These are phyloP conservation scores for Podila horticola DNA, from an alignment of 192 early-diverging fungal species.

Conservation along the genomic window DNA sequence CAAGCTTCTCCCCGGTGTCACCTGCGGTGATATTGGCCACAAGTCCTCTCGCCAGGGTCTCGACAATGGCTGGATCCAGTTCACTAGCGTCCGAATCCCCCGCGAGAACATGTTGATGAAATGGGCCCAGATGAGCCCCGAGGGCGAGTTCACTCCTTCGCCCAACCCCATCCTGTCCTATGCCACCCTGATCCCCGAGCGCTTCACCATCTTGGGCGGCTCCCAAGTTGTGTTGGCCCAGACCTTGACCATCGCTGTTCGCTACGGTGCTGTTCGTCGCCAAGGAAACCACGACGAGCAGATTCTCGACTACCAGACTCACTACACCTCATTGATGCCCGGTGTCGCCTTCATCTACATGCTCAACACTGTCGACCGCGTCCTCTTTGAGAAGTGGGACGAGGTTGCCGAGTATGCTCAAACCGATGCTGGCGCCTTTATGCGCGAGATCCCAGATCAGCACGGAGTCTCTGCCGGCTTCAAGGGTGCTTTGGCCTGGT, in stretches of 20 bases:
- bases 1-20: conserved; percentile 59
- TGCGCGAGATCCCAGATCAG: conserved; percentile 63
- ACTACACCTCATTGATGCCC: conserved; percentile 68
- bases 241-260: conserved; percentile 66
- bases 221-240: conserved; percentile 56
- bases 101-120: conserved; percentile 66
- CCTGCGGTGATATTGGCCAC: conserved; percentile 68
- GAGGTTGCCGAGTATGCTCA: conserved; percentile 54
- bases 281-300: conserved; percentile 71
- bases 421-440: conserved; percentile 56
- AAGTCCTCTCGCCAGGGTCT: conserved; percentile 70
- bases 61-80: conserved; percentile 79
- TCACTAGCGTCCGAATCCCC: conserved; percentile 63
- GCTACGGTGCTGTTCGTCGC: conserved; percentile 68
- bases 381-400: conserved; percentile 48
- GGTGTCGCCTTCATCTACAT: conserved; percentile 63
- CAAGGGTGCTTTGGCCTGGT: conserved; percentile 64
- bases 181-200: conserved; percentile 71
- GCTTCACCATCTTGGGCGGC: conserved; percentile 59
- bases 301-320: conserved; percentile 75
- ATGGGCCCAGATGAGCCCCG: conserved; percentile 63
- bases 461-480: conserved; percentile 68
- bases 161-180: conserved; percentile 67
- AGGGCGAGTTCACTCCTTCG: conserved; percentile 64
- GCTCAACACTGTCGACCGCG: conserved; percentile 51